phyloP scores from a whole-genome alignment of 345 rosid genomes.

The Alliaria petiolata region DNA sequence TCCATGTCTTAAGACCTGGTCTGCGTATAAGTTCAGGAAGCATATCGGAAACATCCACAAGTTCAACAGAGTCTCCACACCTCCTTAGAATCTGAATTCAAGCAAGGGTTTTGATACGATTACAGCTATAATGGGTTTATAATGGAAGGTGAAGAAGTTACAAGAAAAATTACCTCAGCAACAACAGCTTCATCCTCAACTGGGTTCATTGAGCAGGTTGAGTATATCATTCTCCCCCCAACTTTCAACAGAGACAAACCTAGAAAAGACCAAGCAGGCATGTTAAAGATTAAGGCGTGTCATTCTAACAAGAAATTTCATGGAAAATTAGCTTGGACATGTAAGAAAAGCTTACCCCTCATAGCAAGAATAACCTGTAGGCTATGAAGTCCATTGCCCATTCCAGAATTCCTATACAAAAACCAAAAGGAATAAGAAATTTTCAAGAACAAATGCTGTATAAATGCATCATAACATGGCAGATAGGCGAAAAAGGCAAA shows the following conservation, averaged over 20 bases:
- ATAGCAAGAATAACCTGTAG: slow-evolving; percentile 84
- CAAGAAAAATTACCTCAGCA: slow-evolving; percentile 60
- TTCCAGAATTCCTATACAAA: slow-evolving; percentile 70
- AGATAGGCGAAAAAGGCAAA: background rate
- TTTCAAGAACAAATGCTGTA: background rate
- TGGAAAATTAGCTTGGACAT: background rate
- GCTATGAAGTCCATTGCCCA: slow-evolving; percentile 87
- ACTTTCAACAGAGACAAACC: slow-evolving; percentile 83
- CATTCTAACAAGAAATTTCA: background rate
- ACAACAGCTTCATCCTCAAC: slow-evolving; percentile 97
- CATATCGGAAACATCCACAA: slow-evolving; percentile 74
- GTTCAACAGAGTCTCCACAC: slow-evolving; percentile 79
- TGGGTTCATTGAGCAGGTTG: slow-evolving; percentile 97
- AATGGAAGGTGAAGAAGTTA: background rate
- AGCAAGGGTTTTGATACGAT: background rate
- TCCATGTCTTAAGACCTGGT: slow-evolving; percentile 85
- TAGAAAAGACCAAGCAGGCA: slow-evolving; percentile 27
- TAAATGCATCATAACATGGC: background rate
- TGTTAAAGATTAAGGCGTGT: background rate
- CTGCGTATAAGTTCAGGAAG: slow-evolving; percentile 82
- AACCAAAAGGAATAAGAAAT: slow-evolving; percentile 10
- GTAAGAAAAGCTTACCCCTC: slow-evolving; percentile 54
- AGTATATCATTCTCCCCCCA: slow-evolving; percentile 97
- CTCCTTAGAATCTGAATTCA: slow-evolving; percentile 65
- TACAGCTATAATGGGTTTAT: background rate